Conservation (phyloP, 2,329 filamentous ascomycete genomes). For the Beauveria rudraprayagi region DNA sequence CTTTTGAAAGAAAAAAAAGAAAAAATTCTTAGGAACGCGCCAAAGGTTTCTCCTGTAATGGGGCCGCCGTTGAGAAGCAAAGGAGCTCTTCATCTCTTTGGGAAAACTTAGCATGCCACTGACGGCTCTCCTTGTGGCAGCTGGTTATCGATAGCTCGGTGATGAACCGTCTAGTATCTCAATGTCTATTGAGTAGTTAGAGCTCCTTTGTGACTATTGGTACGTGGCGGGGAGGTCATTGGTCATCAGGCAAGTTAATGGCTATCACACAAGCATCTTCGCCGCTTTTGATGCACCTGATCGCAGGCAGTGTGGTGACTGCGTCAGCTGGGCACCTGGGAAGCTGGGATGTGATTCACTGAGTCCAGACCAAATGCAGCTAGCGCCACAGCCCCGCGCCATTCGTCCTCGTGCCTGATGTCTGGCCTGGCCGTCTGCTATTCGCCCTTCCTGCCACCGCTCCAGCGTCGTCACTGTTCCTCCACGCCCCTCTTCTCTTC, state of each 20-base stretch:
- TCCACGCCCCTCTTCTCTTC: slow-evolving; percentile 17
- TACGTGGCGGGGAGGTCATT: too few species aligned
- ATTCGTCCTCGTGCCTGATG: slow-evolving; percentile 10
- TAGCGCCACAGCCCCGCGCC: slow-evolving; percentile 19
- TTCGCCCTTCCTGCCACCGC: slow-evolving; percentile 13
- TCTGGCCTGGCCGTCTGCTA: neutral
- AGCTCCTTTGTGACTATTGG: too few species aligned
- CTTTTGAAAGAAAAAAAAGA: neutral
- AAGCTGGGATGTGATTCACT: slow-evolving; percentile 2
- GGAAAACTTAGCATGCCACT: neutral
- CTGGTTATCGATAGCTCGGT: neutral
- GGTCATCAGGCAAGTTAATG: neutral
- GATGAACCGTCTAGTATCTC: neutral
- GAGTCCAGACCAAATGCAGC: neutral
- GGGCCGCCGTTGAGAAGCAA: neutral
- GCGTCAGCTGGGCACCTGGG: slow-evolving; percentile 4
- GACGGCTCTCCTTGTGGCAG: neutral
- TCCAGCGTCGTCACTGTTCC: slow-evolving; percentile 13
- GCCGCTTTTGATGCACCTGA: slow-evolving; percentile 4
- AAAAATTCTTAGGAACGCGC: too few species aligned
- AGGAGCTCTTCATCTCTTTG: neutral
- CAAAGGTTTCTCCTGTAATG: neutral
- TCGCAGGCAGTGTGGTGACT: neutral
- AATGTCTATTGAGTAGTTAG: neutral
- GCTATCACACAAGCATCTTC: neutral